These are phyloP conservation scores for Trypanosoma conorhini DNA, from an alignment of 208 protist genomes.

Conservation along the genomic window DNA sequence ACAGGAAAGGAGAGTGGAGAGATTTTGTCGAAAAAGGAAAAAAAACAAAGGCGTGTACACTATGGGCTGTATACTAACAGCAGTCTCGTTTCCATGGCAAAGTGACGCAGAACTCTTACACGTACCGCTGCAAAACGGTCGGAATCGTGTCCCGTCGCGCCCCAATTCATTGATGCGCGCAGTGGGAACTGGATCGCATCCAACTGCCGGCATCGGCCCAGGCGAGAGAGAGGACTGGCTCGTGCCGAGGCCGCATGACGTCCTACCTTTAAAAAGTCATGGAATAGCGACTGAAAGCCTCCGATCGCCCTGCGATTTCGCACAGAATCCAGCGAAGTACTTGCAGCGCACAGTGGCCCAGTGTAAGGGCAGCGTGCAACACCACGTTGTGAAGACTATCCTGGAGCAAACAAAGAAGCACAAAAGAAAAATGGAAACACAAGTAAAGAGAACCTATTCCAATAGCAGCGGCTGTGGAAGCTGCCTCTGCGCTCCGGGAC, in stretches of 20 bases:
- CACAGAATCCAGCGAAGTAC: background rate
- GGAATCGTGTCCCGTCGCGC: background rate
- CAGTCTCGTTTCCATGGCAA: background rate
- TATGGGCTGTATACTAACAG: background rate
- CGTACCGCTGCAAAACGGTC: background rate
- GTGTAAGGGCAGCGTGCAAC: too few relatives aligned
- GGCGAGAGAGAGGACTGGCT: background rate
- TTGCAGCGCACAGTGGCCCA: too few relatives aligned
- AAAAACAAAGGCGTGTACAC: background rate
- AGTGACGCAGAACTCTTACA: background rate
- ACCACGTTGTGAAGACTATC: too few relatives aligned
- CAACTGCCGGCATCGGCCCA: slow-evolving; percentile 12
- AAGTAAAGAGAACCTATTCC: too few relatives aligned
- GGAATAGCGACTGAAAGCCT: background rate
- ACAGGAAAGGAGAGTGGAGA: background rate
- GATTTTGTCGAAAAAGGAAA: too few relatives aligned
- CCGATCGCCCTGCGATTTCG: background rate
- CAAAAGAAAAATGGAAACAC: too few relatives aligned
- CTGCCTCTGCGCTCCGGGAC: too few relatives aligned
- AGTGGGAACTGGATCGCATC: slow-evolving; percentile 11
- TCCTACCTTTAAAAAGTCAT: background rate
- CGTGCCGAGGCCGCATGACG: background rate
- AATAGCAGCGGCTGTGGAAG: too few relatives aligned
- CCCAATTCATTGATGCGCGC: background rate
- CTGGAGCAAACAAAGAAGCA: too few relatives aligned